Base-by-base conservation (phyloP, 192 early-diverging fungal species). In the Phlyctochytrium arcticum region DNA sequence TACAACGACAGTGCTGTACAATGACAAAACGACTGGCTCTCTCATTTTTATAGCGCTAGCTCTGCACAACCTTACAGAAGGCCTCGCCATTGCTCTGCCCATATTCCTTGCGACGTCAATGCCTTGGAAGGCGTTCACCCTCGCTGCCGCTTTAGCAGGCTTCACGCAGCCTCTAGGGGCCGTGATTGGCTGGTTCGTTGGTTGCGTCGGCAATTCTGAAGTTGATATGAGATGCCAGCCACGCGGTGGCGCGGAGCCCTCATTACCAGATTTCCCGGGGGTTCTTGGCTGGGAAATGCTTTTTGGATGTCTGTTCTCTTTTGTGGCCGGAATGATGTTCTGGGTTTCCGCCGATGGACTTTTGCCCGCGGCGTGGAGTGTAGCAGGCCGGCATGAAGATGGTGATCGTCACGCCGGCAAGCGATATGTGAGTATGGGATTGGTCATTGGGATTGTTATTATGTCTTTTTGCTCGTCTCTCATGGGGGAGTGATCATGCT, bases 81-180 rank as follows among this genome's bases (percentile, higher is more conserved):
- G 59, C 15, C 42, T 61, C 12, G 59, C 59, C 1, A 61, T 61
- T 21, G 55, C 55, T 12, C 27, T 57, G 35, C 55, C 55, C 17
- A 24, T 57, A 0, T 57, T 27, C 34, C 23, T 57, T 17, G 55
- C 12, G 21, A 35, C 55, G 34, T 34, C 27, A 17, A 36, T 9
- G 15, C 17, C 10, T 17, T 10, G 12, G 15, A 17, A 47, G 26
- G 59, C 59, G 26, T 61, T 56, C 15, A n/a, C 10, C 10, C 26
- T 10, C n/a, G 59, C 59, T 9, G 19, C 21, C 46, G 49, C 37
- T 9, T 3, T 61, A 0, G 59, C n/a, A 1, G 59, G 59, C 15
- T n/a, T 61, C n/a, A 54, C 59, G 4, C 59, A 61, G 48, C 59
- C 59, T 23, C 48, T 61, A 12, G 59, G 59, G n/a, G 59, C 59